Conservation (phyloP, 176 grass and related monocot species). For the Miscanthus lutarioriparius region DNA sequence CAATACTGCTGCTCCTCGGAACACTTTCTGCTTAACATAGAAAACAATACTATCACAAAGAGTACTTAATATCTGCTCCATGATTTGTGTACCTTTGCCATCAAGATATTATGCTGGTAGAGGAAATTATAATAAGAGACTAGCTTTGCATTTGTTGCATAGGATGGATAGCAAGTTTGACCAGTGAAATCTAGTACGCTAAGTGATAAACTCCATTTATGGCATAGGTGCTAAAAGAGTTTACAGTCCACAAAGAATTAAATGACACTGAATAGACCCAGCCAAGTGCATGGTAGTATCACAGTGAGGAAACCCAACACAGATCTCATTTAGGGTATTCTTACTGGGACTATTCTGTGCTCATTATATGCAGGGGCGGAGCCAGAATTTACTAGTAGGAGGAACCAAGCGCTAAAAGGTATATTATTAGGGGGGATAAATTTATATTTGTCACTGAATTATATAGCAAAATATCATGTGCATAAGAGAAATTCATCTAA, state of each 20-base stretch:
- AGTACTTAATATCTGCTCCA: neutral
- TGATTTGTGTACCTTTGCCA: neutral
- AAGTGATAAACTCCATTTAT: slow-evolving; percentile 16
- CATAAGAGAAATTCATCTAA: too few relatives aligned
- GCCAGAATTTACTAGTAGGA: too few relatives aligned
- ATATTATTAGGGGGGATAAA: too few relatives aligned
- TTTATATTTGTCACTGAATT: too few relatives aligned
- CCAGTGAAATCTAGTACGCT: neutral
- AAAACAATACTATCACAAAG: neutral
- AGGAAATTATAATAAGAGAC: neutral
- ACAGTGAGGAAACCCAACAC: neutral
- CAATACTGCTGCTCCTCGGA: neutral
- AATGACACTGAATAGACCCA: slow-evolving; percentile 12
- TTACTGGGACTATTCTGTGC: neutral
- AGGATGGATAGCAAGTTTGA: slow-evolving; percentile 1
- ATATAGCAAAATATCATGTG: too few relatives aligned
- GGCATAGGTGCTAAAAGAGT: neutral
- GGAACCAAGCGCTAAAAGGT: too few relatives aligned
- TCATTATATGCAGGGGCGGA: neutral
- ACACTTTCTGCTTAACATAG: neutral
- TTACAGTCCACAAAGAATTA: neutral
- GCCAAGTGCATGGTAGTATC: neutral
- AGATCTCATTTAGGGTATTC: neutral
- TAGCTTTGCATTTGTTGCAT: slow-evolving; percentile 17
- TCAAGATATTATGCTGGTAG: neutral